Base-by-base conservation (phyloP, 2,329 filamentous ascomycete species). In the Didymella pomorum region DNA sequence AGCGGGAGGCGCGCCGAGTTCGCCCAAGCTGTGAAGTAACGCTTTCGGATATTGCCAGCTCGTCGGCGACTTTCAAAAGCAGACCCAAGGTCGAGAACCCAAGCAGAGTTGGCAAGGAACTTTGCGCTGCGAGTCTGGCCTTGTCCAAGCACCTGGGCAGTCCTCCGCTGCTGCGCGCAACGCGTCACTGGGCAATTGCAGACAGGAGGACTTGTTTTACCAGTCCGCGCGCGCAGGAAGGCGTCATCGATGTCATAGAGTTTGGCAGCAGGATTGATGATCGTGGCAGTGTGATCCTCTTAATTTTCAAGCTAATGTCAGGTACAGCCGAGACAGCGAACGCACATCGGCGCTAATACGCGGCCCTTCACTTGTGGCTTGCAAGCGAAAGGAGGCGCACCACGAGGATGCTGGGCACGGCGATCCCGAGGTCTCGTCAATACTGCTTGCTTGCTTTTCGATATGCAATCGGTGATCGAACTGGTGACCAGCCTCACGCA, bases 331-430 rank as follows among this genome's bases (percentile, higher is more conserved):
- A 43, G 5, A 8, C 14, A 60, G 68, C 68, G 68, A 63, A 55
- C 52, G 58, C 52, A 50, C 18, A 42, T 65, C 56, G 46, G 59
- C 46, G 52, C 49, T 59, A 65, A 59, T 35, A 26, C 29, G 45
- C 55, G 52, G 46, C 52, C 49, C 55, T 63, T 23, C 39, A 35
- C 46, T 52, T 65, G 71, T 72, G 70, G 71, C 67, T 71, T 68
- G 58, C 64, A 65, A 66, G 64, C 67, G 56, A 67, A 58, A 53
- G 39, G 39, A 62, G 52, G 58, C 52, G 62, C 67, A 71, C 71
- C 71, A 74, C 68, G 50, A 64, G 55, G 54, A 4, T 47, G 41
- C 51, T 62, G 53, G 55, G 54, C 46, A 48, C 73, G 71, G 73
- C 68, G 60, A 62, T 59, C 52, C 72, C 71, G 72, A 65, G 47